Percentiles rank a stretch among this genome's conserved stretches.
Conservation (phyloP, 768 basidiomycete genomes). For the Boletus subparvulus region DNA sequence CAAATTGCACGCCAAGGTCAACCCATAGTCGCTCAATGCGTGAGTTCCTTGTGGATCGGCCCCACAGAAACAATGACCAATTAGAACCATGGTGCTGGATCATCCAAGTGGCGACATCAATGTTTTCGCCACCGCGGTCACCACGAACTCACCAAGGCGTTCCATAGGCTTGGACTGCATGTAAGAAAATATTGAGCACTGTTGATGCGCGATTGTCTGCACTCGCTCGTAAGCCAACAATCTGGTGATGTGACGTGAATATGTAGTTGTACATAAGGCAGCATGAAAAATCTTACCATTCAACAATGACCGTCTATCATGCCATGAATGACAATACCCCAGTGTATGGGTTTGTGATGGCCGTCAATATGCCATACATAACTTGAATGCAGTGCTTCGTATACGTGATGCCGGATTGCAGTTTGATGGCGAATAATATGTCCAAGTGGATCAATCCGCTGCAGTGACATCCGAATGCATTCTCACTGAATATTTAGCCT, state of each 20-base stretch:
- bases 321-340: constrained; percentile 26
- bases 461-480: constrained; percentile 4
- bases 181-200: constrained; percentile 24
- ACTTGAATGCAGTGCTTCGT: constrained; percentile 12
- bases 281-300: constrained; percentile 11
- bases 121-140: constrained; percentile 32
- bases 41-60: constrained; percentile 41
- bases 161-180: constrained; percentile 12
- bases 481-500: constrained; percentile 16
- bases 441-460: constrained; percentile 9
- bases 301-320: constrained; percentile 30
- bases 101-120: constrained; percentile 29
- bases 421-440: not conserved
- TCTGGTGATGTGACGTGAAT: not conserved
- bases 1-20: constrained; percentile 43
- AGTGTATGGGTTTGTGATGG: constrained; percentile 26
- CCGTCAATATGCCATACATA: constrained; percentile 26
- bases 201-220: constrained; percentile 28
- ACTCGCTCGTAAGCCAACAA: constrained; percentile 22
- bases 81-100: constrained; percentile 25
- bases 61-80: constrained; percentile 30
- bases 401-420: not conserved
- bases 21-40: constrained; percentile 47
- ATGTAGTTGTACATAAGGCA: too few relatives aligned
- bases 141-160: constrained; percentile 26